Evolutionary conservation across 1,139 yeast genomes (phyloP), one percentile per base, ranked within the genome.

Genomic region (Candida neerlandica): DNA sequence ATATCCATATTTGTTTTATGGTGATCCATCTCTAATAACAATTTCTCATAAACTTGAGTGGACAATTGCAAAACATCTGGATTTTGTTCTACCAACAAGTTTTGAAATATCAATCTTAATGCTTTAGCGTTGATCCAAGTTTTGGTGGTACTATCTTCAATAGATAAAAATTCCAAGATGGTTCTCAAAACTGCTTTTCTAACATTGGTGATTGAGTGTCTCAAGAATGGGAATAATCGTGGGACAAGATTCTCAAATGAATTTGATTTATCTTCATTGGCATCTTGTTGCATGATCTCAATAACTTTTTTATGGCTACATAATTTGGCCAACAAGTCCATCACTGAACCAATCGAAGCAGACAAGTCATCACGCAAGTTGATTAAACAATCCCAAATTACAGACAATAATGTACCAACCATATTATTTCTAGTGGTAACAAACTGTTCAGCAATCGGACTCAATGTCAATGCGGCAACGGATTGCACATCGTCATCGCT

Each of bases 401-500:
- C 95, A 18, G 80, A 77, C 40, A 94, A 73, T 26, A 94, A 77
- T 12, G 82, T 73, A 49, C 83, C 85, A 14, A 92, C 84, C 4
- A 84, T 73, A 37, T 78, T 76, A 23, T 82, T 73, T 48, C 86
- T 81, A 40, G 87, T 73, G 32, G 79, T 72, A 16, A 94, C 95
- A 66, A 94, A 89, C 57, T 90, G 91, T 16, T 80, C 77, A 1
- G 97, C 94, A 47, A 94, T 89, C 2, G 99, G 99, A 0, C 95
- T 77, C 52, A 95, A 73, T 1, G 97, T 90, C 6, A 96, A 88
- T 0, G 99, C 99, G 18, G 97, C 92, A 44, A 94, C 97, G 12
- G 97, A 91, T 66, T 95, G 97, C 21, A 95, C 98, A 65, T 95
- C 99, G 66, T 94, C 99, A 60, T 92, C 96, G 52, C 84, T 80